A percentile compares a stretch with the other conserved stretches of the same genome.
Evolutionary conservation across 345 rosid genomes (phyloP).

Genomic region (Melaleuca quinquenervia): DNA sequence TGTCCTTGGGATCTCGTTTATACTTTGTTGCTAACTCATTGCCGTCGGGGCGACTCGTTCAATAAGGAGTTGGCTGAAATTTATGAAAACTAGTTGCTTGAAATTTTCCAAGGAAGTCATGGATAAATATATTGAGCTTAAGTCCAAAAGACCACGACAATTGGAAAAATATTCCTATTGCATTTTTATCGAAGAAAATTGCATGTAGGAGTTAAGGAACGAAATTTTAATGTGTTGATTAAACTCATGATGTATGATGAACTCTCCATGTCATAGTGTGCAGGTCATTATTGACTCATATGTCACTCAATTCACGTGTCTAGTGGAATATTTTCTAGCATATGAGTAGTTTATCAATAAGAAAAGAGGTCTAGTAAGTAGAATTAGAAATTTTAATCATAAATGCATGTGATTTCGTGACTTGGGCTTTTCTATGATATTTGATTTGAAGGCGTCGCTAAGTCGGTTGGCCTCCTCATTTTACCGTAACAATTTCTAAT

Average conservation of each 20-base stretch:
- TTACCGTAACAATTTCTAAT: neutral
- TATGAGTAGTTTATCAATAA: neutral
- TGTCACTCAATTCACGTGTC: neutral
- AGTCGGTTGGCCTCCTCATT: neutral
- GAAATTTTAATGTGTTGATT: neutral
- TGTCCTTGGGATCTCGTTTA: neutral
- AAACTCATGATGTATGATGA: neutral
- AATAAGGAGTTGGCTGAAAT: neutral
- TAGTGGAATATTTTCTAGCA: neutral
- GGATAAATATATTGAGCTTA: neutral
- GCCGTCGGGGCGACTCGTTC: neutral
- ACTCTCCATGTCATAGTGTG: neutral
- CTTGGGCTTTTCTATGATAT: neutral
- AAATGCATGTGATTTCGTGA: neutral
- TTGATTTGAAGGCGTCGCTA: neutral
- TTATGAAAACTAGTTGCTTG: neutral
- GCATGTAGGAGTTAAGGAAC: neutral
- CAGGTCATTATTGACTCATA: neutral
- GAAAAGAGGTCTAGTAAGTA: neutral
- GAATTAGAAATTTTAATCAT: neutral
- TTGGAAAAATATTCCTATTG: neutral
- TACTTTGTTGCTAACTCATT: neutral
- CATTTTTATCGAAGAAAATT: neutral
- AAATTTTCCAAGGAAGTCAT: neutral
- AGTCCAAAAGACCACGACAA: neutral